Evolutionary conservation across 371 early-diverging fungal genomes (phyloP).

Genomic region (Circinella minor): DNA sequence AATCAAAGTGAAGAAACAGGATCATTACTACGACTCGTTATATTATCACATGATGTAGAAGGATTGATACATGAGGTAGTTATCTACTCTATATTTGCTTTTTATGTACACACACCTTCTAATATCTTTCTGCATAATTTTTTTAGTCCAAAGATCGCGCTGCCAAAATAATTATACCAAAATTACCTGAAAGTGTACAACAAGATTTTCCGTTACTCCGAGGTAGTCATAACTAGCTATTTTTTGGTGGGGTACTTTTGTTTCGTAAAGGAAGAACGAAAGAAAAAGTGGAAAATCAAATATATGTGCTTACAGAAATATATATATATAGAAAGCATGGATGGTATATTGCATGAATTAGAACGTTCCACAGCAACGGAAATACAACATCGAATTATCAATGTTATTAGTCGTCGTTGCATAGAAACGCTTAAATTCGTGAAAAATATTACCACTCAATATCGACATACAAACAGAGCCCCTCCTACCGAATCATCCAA

Average conservation of each 20-base stretch:
- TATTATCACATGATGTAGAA: slow-evolving; percentile 30
- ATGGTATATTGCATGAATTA: slow-evolving; percentile 29
- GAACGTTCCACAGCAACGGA: slow-evolving; percentile 38
- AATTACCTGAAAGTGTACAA: slow-evolving; percentile 34
- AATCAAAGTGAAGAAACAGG: slow-evolving; percentile 9
- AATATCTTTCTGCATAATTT: no score
- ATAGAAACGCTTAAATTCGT: slow-evolving; percentile 53
- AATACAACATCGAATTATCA: slow-evolving; percentile 49
- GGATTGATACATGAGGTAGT: slow-evolving; percentile 23
- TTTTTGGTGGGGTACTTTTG: no score
- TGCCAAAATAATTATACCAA: slow-evolving; percentile 33
- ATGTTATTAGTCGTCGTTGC: slow-evolving; percentile 57
- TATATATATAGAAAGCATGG: slow-evolving; percentile 38
- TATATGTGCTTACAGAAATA: no score
- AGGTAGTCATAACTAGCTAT: slow-evolving; percentile 24
- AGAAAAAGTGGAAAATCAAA: no score
- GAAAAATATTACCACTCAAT: slow-evolving; percentile 55
- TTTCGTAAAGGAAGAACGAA: no score
- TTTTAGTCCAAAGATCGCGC: slow-evolving; percentile 16
- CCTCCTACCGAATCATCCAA: slow-evolving; percentile 64
- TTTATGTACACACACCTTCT: no score
- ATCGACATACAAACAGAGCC: slow-evolving; percentile 54
- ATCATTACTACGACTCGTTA: slow-evolving; percentile 15
- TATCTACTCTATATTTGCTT: not conserved
- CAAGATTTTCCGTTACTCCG: slow-evolving; percentile 36